Base-by-base conservation (phyloP, 805 yeast species). In the Ascoidea rubescens region DNA sequence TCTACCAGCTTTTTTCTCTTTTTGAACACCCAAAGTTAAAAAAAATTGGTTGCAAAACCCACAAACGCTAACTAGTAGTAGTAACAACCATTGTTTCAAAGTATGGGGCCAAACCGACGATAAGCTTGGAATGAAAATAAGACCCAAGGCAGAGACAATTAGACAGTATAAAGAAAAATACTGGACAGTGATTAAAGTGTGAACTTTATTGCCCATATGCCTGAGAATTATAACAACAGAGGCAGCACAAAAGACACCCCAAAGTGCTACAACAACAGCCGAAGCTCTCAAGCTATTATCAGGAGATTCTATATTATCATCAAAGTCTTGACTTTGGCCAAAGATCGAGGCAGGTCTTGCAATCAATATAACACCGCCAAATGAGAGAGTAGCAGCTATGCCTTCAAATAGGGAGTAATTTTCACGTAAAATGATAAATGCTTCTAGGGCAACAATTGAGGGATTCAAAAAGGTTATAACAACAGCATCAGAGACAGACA, bases 41-140 rank as follows among this genome's bases (percentile, higher is more conserved):
- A 82, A 68, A 60, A 80, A 82, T 64, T 90, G 96, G 82, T 84
- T 84, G 54, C 80, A 67, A 65, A 89, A 90, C 0, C 97, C 97
- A 51, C 85, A 74, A 1, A 83, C 55, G 2, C 96, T 96, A 54
- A 87, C 73, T 28, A 74, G 62, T 1, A 67, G 52, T 56, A 89
- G 74, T 21, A 85, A 66, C 2, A 68, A 56, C 93, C 95, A 86
- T 64, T 87, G 91, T 59, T 69, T 69, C 1, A 57, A 32, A n/a
- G 77, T 75, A 16, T 72, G 74, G 1, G 96, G 96, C 1, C 76
- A 58, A 53, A 72, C 78, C 62, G 86, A 80, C 1, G 74, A 60
- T 53, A 83, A 65, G 1, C 79, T 74, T 0, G 95, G 91, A 0
- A 78, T 62, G 0, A 77, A 56, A 0, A 79, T 28, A 14, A 85